Evolutionary conservation across 495 filamentous ascomycete genomes (phyloP).

Genomic region (Penicillium herquei): DNA sequence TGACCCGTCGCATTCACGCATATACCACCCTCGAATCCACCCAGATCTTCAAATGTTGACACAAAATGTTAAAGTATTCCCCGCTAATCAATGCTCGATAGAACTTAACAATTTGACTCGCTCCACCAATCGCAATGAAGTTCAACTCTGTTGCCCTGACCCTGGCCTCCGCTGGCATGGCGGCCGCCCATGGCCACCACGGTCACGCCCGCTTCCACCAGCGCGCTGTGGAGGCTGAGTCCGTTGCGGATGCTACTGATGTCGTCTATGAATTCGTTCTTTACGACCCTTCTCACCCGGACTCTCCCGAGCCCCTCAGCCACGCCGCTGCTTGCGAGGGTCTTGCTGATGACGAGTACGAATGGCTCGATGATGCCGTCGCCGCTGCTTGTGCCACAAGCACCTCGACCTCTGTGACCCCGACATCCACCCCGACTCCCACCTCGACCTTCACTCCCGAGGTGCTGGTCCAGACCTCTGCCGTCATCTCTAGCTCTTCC

Average conservation of each 20-base stretch:
- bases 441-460: slow-evolving; percentile 32
- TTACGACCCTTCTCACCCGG: slow-evolving; percentile 11
- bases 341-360: slow-evolving; percentile 52
- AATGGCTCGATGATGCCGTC: slow-evolving; percentile 36
- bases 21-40: too few relatives aligned
- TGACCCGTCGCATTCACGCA: too few relatives aligned
- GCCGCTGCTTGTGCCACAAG: slow-evolving; percentile 32
- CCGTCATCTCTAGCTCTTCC: slow-evolving; percentile 17
- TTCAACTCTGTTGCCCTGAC: slow-evolving; percentile 44
- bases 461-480: slow-evolving; percentile 21
- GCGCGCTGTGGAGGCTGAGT: slow-evolving; percentile 33
- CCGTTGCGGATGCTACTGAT: slow-evolving; percentile 49
- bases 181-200: slow-evolving; percentile 41
- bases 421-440: slow-evolving; percentile 17
- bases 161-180: slow-evolving; percentile 48
- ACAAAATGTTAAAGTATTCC: background rate
- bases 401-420: slow-evolving; percentile 15
- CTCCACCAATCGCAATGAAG: slow-evolving; percentile 38
- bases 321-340: slow-evolving; percentile 59
- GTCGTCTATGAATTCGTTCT: slow-evolving; percentile 61
- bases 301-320: slow-evolving; percentile 39
- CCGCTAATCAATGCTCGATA: background rate
- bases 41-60: background rate
- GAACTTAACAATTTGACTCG: slow-evolving; percentile 11
- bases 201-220: slow-evolving; percentile 44